phyloP scores from a whole-genome alignment of 2,329 filamentous ascomycete species.

The Ambrosiella beaveri region DNA sequence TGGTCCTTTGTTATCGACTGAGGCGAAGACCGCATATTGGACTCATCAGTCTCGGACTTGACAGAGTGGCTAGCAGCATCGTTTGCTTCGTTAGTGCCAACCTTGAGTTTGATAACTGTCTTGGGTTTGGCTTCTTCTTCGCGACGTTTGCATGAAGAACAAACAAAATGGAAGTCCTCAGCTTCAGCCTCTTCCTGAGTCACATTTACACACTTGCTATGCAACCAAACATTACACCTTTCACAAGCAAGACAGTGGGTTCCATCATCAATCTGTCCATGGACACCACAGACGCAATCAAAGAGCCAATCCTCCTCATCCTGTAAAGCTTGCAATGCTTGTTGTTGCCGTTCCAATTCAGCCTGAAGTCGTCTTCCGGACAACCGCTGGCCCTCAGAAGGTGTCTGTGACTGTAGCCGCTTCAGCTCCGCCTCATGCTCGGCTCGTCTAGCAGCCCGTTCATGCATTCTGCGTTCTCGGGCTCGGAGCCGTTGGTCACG shows the following conservation, averaged over 20 bases:
- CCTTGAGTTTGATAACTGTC: constrained; percentile 37
- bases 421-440: constrained; percentile 70
- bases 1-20: not conserved
- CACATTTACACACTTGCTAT: constrained; percentile 80
- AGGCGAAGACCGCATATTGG: not conserved
- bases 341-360: constrained; percentile 64
- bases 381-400: constrained; percentile 4
- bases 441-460: constrained; percentile 70
- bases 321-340: constrained; percentile 51
- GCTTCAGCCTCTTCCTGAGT: constrained; percentile 62
- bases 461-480: constrained; percentile 67
- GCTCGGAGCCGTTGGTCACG: constrained; percentile 67
- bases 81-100: constrained; percentile 16
- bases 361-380: constrained; percentile 38
- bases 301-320: constrained; percentile 88
- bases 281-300: constrained; percentile 79
- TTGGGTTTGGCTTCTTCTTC: constrained; percentile 43
- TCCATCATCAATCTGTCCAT: constrained; percentile 88
- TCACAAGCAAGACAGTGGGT: constrained; percentile 90
- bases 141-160: constrained; percentile 54
- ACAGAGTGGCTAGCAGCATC: not conserved
- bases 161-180: constrained; percentile 77
- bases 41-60: not conserved
- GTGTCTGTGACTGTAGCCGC: constrained; percentile 37
- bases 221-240: constrained; percentile 88